Percentiles rank a stretch among this genome's conserved stretches.
phyloP scores from a whole-genome alignment of 176 grass and related monocot species.

The Aegilops speltoides region DNA sequence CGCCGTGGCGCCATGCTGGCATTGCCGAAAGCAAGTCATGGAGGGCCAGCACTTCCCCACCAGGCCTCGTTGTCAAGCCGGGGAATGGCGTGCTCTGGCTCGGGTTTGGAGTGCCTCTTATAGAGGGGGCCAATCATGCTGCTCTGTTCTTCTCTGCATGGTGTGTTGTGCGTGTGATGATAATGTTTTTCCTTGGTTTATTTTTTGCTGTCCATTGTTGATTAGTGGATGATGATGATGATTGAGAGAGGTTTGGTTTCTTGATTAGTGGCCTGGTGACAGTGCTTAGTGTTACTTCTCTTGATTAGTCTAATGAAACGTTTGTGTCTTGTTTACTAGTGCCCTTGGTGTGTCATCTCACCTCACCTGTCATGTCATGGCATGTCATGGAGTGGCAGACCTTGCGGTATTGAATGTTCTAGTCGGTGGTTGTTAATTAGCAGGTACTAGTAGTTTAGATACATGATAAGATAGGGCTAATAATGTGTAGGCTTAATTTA shows the following conservation, averaged over 20 bases:
- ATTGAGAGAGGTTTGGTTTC: not conserved
- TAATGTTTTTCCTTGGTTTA: not conserved
- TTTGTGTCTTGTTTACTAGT: not conserved
- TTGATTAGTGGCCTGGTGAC: conserved; percentile 22
- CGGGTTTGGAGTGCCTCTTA: conserved; percentile 13
- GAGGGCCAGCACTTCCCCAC: not conserved
- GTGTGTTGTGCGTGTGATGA: not conserved
- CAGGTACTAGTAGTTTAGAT: not conserved
- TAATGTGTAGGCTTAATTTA: too few relatives aligned
- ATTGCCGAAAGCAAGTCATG: conserved; percentile 49
- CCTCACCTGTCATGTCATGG: not conserved
- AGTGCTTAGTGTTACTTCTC: not conserved
- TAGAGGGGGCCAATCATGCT: not conserved
- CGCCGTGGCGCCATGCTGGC: too few relatives aligned
- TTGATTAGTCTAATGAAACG: not conserved
- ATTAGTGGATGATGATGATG: conserved; percentile 24
- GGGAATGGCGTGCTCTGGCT: conserved; percentile 37
- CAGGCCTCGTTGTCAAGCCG: conserved; percentile 45
- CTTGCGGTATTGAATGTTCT: not conserved
- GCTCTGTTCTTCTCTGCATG: not conserved
- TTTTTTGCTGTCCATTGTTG: not conserved
- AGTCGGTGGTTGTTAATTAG: not conserved
- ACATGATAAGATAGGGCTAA: not conserved
- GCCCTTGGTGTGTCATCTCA: not conserved
- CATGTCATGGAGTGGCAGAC: not conserved